Percentiles rank a stretch among this genome's conserved stretches.
Conservation (phyloP, 345 rosid species). For the Nasturtium officinale region DNA sequence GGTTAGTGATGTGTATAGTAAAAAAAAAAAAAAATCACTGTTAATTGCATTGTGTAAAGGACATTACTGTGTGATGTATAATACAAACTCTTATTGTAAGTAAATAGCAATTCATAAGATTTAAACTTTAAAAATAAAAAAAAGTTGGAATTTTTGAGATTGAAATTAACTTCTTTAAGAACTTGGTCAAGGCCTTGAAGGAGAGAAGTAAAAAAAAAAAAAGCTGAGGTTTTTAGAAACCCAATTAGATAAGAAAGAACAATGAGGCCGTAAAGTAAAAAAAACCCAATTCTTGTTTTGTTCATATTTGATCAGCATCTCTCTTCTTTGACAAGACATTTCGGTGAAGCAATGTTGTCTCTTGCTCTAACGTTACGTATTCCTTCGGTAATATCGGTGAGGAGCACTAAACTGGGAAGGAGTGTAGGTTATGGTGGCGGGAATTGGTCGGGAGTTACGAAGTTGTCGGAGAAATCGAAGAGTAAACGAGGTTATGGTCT, state of each 20-base stretch:
- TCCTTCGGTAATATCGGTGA: constrained; percentile 34
- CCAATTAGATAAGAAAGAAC: neutral
- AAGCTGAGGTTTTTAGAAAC: neutral
- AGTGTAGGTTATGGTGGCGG: constrained; percentile 15
- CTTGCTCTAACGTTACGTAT: constrained; percentile 20
- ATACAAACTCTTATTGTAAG: neutral
- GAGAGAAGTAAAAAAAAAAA: no score
- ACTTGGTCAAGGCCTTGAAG: neutral
- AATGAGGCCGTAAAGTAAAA: neutral
- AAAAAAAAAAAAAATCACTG: constrained; percentile 9
- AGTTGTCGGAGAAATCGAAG: constrained; percentile 31
- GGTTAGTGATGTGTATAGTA: constrained; percentile 28
- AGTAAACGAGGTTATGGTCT: constrained; percentile 28
- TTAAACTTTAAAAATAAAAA: neutral
- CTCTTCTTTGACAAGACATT: constrained; percentile 3
- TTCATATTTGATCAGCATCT: constrained; percentile 21
- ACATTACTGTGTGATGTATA: constrained; percentile 16
- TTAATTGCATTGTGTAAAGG: constrained; percentile 19
- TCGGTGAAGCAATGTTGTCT: constrained; percentile 33
- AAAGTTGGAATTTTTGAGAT: neutral
- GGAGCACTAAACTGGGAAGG: constrained; percentile 22
- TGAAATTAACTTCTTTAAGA: neutral
- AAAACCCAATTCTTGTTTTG: constrained; percentile 5
- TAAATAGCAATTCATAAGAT: no score
- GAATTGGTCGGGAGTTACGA: constrained; percentile 28